Conservation (phyloP, 768 basidiomycete genomes). For the Mycena rebaudengoi region DNA sequence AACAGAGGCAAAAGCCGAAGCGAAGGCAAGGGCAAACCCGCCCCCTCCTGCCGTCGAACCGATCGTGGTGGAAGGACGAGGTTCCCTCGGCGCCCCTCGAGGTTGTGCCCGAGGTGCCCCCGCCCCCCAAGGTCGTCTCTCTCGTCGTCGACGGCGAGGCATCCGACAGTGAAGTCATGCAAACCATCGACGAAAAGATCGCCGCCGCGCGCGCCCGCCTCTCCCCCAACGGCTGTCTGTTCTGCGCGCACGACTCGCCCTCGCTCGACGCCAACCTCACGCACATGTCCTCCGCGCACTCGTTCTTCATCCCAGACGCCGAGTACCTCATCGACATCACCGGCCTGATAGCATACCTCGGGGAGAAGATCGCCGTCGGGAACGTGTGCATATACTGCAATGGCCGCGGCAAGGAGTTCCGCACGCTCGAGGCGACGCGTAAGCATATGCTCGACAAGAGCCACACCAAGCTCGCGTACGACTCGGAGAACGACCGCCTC, state of each 20-base stretch:
- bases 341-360: constrained; percentile 86
- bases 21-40: constrained; percentile 50
- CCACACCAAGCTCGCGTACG: constrained; percentile 97
- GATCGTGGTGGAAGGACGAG: constrained; percentile 31
- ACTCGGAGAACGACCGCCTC: constrained; percentile 78
- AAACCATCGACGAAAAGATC: constrained; percentile 78
- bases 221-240: constrained; percentile 79
- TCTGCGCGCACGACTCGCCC: constrained; percentile 68
- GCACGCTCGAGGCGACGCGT: constrained; percentile 85
- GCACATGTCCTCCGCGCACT: constrained; percentile 90
- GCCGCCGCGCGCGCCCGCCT: constrained; percentile 73
- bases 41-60: neutral
- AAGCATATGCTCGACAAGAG: constrained; percentile 97
- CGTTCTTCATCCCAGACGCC: constrained; percentile 95
- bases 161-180: constrained; percentile 56
- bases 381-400: constrained; percentile 95
- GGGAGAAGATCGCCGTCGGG: constrained; percentile 92
- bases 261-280: constrained; percentile 72
- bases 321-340: constrained; percentile 87
- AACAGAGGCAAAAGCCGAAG: too few species aligned
- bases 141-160: constrained; percentile 44
- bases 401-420: constrained; percentile 82
- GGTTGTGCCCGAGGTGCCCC: constrained; percentile 6
- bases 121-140: constrained; percentile 24
- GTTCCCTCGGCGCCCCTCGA: constrained; percentile 26